These are phyloP conservation scores for Benincasa hispida DNA, from an alignment of 306 rosid genomes.

Conservation along the genomic window DNA sequence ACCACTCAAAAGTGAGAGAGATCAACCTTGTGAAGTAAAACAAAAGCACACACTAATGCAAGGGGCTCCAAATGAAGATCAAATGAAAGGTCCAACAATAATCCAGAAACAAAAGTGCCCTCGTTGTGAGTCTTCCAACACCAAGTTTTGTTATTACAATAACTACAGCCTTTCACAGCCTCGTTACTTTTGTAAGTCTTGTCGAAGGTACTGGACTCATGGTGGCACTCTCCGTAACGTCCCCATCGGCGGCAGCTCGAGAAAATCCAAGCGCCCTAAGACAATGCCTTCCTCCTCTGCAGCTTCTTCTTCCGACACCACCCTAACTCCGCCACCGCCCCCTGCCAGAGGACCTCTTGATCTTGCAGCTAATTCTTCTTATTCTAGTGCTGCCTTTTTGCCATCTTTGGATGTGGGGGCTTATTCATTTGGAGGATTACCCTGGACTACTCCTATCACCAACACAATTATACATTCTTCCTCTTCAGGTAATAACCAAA, in stretches of 20 bases:
- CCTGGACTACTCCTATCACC: too few species aligned
- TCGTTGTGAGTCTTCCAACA: background rate
- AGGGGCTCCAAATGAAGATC: background rate
- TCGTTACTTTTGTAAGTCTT: background rate
- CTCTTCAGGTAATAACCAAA: too few species aligned
- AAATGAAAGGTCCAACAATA: background rate
- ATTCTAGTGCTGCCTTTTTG: background rate
- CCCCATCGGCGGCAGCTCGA: background rate
- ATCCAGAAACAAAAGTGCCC: background rate
- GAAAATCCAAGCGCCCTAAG: background rate
- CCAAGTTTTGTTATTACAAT: background rate
- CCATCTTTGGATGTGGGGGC: background rate
- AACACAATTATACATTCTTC: too few species aligned
- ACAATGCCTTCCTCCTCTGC: background rate
- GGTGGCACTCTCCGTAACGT: slow-evolving; percentile 1
- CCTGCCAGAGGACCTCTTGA: background rate
- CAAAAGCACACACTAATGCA: background rate
- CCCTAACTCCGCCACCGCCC: background rate
- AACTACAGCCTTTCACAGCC: slow-evolving; percentile 2
- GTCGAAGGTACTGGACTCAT: background rate
- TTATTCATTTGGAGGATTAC: background rate
- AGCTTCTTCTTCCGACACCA: background rate
- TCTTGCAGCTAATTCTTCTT: too few species aligned
- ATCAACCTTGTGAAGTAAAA: background rate
- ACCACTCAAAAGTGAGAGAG: background rate